A percentile compares a stretch with the other conserved stretches of the same genome.
Evolutionary conservation across 495 filamentous ascomycete species (phyloP).

Genomic region (Paragyromitra xinjiangensis): DNA sequence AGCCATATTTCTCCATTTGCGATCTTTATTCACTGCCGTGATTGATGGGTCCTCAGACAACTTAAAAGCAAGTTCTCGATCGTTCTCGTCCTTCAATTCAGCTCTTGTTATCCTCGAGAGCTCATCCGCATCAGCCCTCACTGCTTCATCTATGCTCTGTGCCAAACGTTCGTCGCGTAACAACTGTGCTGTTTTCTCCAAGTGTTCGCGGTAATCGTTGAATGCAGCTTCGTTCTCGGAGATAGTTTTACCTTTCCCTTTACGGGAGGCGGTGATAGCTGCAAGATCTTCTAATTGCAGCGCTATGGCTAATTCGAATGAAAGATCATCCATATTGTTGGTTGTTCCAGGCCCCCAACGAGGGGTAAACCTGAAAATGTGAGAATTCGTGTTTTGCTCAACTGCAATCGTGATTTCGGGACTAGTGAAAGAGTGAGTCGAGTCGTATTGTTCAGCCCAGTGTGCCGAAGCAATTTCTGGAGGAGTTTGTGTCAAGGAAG

Average conservation of each 20-base stretch:
- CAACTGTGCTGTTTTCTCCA: slow-evolving; percentile 1
- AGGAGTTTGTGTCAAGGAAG: neutral
- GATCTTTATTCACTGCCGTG: neutral
- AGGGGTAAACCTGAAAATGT: too few species aligned
- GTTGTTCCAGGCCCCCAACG: neutral
- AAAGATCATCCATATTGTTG: slow-evolving; percentile 34
- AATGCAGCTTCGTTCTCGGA: slow-evolving; percentile 35
- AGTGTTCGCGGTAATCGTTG: slow-evolving; percentile 36
- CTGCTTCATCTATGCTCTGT: slow-evolving; percentile 37
- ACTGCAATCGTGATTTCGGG: neutral
- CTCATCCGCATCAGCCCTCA: slow-evolving; percentile 28
- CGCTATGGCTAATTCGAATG: slow-evolving; percentile 31
- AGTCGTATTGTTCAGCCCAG: neutral
- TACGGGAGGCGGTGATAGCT: slow-evolving; percentile 19
- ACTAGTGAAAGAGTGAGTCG: neutral
- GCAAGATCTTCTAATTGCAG: slow-evolving; percentile 45
- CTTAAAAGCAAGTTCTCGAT: slow-evolving; percentile 40
- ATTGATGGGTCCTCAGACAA: slow-evolving; percentile 12
- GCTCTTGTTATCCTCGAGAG: slow-evolving; percentile 11
- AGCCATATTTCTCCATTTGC: slow-evolving; percentile 32
- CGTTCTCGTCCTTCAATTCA: slow-evolving; percentile 27
- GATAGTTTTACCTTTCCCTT: slow-evolving; percentile 41
- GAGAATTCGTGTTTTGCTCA: neutral
- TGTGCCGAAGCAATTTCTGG: neutral
- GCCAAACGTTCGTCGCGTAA: slow-evolving; percentile 39